Base-by-base conservation (phyloP, 345 rosid species). In the Citrus cavaleriei region DNA sequence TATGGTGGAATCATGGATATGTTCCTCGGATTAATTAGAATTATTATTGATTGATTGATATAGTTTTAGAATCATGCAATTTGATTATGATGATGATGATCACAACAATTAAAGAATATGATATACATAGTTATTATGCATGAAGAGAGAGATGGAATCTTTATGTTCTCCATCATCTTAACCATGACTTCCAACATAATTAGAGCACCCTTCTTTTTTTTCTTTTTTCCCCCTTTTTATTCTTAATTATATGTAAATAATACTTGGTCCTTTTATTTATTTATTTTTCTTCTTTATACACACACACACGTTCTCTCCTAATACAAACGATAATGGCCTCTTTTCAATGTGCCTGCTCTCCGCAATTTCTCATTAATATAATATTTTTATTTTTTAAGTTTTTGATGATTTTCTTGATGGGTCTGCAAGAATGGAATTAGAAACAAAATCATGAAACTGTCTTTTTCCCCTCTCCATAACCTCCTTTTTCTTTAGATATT, bases 1-100 rank as follows among this genome's bases (percentile, higher is more conserved):
- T 82, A 91, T 84, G 91, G 87, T 91, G 79, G 97, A 89, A 83
- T 88, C 94, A 49, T 93, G 98, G 98, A 88, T 92, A 82, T 93
- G 97, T 82, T 89, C 97, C 30, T 93, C 98, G 57, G 95, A 91
- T 81, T 94, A 80, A 87, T 54, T 18, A 54, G 58, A 54, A 54
- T 4, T 54, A 54, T 54, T 54, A 54, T 54, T 54, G 58, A 54
- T 54, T 54, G 58, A 74, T 46, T 3, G 32, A 55, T 38, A 54
- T 42, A 46, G 59, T 70, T 72, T 54, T 68, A 63, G 59, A 40
- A 69, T 42, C 70, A 66, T 21, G n/a, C 46, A 42, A 40, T 12
- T n/a, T 69, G 25, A n/a, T 69, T 1, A 25, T 71, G 38, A 71
- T 14, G 21, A 65, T 42, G 49, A 75, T 71, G 84, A 72, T 54